Evolutionary conservation across 805 yeast species (phyloP).

Genomic region (Pichia paraexigua): DNA sequence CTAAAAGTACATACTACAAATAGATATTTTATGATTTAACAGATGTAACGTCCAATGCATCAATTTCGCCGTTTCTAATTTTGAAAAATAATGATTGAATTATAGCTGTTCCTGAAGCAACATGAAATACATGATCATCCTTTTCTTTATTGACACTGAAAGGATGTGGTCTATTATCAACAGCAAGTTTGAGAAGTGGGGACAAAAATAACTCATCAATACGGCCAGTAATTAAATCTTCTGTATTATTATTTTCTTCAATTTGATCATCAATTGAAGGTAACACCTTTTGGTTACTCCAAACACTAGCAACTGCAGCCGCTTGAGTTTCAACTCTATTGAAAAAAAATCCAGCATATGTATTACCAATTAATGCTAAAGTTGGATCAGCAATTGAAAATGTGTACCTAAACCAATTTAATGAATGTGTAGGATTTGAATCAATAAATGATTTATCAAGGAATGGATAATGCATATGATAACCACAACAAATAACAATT

Average conservation of each 20-base stretch:
- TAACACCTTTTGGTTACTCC: conserved; percentile 35
- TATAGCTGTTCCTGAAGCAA: conserved; percentile 5
- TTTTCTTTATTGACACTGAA: conserved; percentile 10
- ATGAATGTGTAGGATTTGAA: conserved; percentile 1
- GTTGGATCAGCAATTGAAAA: conserved; percentile 38
- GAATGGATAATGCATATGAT: conserved; percentile 39
- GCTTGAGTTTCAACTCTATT: conserved; percentile 42
- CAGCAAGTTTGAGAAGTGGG: conserved; percentile 10
- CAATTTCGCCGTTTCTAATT: conserved; percentile 12
- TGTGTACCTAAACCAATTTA: conserved; percentile 25
- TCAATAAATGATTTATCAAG: conserved; percentile 12
- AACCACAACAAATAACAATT: conserved; percentile 45
- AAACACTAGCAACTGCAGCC: conserved; percentile 47
- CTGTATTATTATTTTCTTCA: conserved; percentile 14
- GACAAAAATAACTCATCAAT: conserved; percentile 10
- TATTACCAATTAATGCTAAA: conserved; percentile 34
- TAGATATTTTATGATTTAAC: background rate
- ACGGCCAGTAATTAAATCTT: background rate
- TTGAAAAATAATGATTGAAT: conserved; percentile 10
- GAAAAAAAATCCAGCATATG: conserved; percentile 38
- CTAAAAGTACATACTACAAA: no score
- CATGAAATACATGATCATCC: conserved; percentile 11
- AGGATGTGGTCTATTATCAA: conserved; percentile 15
- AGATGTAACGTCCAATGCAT: background rate
- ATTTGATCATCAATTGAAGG: conserved; percentile 36